These are phyloP conservation scores for Aspergillus terreus DNA, from an alignment of 2,329 filamentous ascomycete genomes.

Conservation along the genomic window DNA sequence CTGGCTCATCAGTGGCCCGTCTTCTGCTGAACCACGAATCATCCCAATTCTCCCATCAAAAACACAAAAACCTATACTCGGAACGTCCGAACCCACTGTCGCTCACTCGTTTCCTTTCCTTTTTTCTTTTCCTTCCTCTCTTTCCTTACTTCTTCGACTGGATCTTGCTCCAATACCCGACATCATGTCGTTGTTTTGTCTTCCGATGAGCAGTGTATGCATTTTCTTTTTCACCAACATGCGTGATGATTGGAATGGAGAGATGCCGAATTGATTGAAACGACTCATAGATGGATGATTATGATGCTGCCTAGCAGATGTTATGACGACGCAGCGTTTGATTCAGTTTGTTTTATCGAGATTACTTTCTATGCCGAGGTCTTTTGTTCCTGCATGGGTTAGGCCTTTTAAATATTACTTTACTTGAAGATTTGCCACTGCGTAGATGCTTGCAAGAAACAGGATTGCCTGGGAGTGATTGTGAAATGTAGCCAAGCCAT, in stretches of 20 bases:
- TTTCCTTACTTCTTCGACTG: conserved; percentile 2
- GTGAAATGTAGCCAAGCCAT: no score
- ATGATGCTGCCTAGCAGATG: conserved; percentile 14
- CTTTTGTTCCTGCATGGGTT: conserved; percentile 6
- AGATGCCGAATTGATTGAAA: conserved; percentile 21
- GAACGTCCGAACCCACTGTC: background rate
- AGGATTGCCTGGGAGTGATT: no score
- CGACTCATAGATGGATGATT: conserved; percentile 20
- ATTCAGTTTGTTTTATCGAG: conserved; percentile 9
- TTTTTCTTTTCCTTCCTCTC: conserved; percentile 4
- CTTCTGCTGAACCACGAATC: background rate
- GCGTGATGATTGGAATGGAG: conserved; percentile 22
- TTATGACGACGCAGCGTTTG: conserved; percentile 13
- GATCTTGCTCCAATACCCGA: conserved; percentile 4
- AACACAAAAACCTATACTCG: background rate
- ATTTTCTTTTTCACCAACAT: conserved; percentile 9
- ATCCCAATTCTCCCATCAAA: background rate
- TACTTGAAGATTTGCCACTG: conserved; percentile 2
- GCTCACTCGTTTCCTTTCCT: background rate
- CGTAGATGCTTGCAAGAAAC: no score
- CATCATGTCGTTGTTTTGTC: conserved; percentile 12
- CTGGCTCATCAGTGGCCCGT: background rate
- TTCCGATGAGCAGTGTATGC: conserved; percentile 12
- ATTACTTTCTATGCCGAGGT: conserved; percentile 8
- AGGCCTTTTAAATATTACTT: conserved; percentile 9